Evolutionary conservation across 352 stramenopile species (phyloP).

Genomic region (Phytophthora sojae): DNA sequence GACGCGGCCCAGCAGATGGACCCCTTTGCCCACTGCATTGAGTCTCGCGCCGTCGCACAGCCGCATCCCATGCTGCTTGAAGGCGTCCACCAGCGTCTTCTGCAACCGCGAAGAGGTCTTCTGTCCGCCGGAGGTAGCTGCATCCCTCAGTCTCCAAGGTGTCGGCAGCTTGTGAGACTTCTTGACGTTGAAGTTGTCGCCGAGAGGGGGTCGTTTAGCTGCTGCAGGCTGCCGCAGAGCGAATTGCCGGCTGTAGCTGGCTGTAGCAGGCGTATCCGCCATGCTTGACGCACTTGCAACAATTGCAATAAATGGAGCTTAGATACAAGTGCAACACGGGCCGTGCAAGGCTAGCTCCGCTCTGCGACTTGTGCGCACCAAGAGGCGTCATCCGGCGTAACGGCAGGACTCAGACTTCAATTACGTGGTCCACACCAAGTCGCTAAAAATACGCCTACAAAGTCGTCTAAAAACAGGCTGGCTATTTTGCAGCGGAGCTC

Average conservation of each 20-base stretch:
- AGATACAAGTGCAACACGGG: not conserved
- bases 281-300: not conserved
- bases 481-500: constrained; percentile 10
- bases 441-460: constrained; percentile 37
- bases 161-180: constrained; percentile 12
- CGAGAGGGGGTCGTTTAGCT: not conserved
- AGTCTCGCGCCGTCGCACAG: constrained; percentile 80
- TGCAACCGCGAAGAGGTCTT: constrained; percentile 12
- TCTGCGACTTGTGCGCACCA: constrained; percentile 31
- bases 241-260: constrained; percentile 38
- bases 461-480: constrained; percentile 8
- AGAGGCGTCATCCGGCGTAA: constrained; percentile 26
- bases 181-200: constrained; percentile 27
- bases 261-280: not conserved
- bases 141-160: constrained; percentile 24
- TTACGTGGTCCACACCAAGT: constrained; percentile 13
- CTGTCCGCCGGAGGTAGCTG: not conserved
- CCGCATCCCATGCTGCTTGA: constrained; percentile 75
- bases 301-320: not conserved
- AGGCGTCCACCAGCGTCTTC: constrained; percentile 68
- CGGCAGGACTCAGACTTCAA: constrained; percentile 19
- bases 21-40: constrained; percentile 70
- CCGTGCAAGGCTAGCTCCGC: not conserved
- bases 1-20: constrained; percentile 58
- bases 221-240: constrained; percentile 27